Base-by-base conservation (phyloP, 2,329 filamentous ascomycete species). In the Colletotrichum chrysophilum region DNA sequence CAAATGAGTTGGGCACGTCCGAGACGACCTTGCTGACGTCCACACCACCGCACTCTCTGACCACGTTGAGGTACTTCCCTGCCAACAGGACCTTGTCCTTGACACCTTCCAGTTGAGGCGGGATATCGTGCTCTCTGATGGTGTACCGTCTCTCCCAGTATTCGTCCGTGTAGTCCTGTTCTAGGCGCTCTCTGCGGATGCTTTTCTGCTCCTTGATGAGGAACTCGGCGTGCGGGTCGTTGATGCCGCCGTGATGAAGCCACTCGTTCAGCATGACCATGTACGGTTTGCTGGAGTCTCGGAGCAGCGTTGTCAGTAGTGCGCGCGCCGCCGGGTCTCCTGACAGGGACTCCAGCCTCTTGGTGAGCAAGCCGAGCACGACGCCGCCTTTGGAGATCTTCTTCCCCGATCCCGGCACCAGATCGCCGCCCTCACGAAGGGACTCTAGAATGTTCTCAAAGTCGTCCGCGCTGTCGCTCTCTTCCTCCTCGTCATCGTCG, bases 121-220 rank as follows among this genome's bases (percentile, higher is more conserved):
- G 97, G 1, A 98, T 93, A 76, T 98, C 94, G 65, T 95, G 93
- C 76, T 98, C 95, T 75, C 97, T 93, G 77, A 99, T 94, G 6
- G 97, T 98, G 82, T 99, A 99, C 77, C 97, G 91, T 81, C 98
- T 95, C 83, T 99, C 97, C 97, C 97, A 99, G 84, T 99, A 99
- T 81, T 99, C 97, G 83, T 99, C 97, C 0, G 96, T 99, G 81
- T 98, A 99, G 83, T 99, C 97, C 82, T 98, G 94, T 81, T 98
- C 96, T 4, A 99, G 87, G 75, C 95, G 91, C 83, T 98, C 97
- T 55, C 97, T 92, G 74, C 94, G 94, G 80, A 99, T 98, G 81
- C 96, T 98, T 84, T 96, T 97, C 80, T 98, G 95, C 84, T 98
- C 97, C 82, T 97, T 97, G 81, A 99, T 93, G 69, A 99, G 87